Conservation (phyloP, 176 grass and related monocot genomes). For the Sorghum bicolor region DNA sequence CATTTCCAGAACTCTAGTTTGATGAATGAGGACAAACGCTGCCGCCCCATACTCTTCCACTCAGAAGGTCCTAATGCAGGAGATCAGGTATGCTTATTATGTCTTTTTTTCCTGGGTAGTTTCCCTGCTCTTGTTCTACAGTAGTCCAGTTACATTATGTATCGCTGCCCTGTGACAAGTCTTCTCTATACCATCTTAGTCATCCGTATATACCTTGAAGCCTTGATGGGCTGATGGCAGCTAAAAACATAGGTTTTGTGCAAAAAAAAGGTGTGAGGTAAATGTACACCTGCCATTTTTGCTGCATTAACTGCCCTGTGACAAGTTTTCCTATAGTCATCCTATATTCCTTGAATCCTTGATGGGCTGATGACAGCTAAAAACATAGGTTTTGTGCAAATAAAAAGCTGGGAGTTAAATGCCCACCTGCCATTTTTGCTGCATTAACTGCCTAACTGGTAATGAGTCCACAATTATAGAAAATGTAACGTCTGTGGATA, state of each 20-base stretch:
- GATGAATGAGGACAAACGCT: constrained; percentile 99
- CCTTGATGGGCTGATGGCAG: neutral
- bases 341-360: neutral
- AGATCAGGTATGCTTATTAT: constrained; percentile 62
- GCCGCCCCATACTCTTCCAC: constrained; percentile 95
- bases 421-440: neutral
- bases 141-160: neutral
- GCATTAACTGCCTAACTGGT: neutral
- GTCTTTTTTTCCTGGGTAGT: neutral
- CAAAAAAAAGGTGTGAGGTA: neutral
- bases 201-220: neutral
- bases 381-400: neutral
- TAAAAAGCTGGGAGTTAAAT: neutral
- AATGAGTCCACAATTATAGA: neutral
- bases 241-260: neutral
- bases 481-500: neutral
- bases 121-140: neutral
- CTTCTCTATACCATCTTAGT: neutral
- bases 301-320: neutral
- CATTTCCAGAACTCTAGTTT: constrained; percentile 98
- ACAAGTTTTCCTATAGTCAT: neutral
- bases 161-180: neutral
- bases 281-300: neutral
- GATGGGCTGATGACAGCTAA: neutral
- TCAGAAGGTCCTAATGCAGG: constrained; percentile 94